Evolutionary conservation across 176 grass and related monocot genomes (phyloP).

Genomic region (Eleusine coracana): DNA sequence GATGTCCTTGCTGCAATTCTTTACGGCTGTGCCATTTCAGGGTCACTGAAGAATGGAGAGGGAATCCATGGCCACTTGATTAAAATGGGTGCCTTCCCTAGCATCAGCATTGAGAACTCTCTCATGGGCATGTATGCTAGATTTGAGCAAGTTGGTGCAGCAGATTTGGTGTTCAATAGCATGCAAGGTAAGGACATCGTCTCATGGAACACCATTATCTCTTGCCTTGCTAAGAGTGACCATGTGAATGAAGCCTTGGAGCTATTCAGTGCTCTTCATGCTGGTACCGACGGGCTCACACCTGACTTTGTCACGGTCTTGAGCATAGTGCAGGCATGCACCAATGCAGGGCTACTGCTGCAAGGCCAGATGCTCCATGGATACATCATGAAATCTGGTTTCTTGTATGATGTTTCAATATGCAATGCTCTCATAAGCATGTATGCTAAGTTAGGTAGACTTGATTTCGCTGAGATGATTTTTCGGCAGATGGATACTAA

Average conservation of each 20-base stretch:
- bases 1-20: slow-evolving; percentile 51
- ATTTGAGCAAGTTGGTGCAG: slow-evolving; percentile 39
- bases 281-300: neutral
- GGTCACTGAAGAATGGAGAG: slow-evolving; percentile 41
- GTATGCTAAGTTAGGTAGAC: slow-evolving; percentile 63
- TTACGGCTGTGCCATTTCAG: slow-evolving; percentile 51
- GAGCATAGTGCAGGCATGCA: slow-evolving; percentile 62
- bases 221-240: slow-evolving; percentile 57
- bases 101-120: slow-evolving; percentile 59
- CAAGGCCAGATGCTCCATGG: slow-evolving; percentile 64
- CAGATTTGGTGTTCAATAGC: slow-evolving; percentile 48
- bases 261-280: slow-evolving; percentile 48
- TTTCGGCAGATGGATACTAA: slow-evolving; percentile 55
- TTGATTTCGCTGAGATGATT: slow-evolving; percentile 54
- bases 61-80: slow-evolving; percentile 54
- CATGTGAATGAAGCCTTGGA: slow-evolving; percentile 55
- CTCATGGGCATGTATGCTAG: slow-evolving; percentile 68
- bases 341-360: slow-evolving; percentile 39
- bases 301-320: slow-evolving; percentile 61
- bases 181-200: slow-evolving; percentile 63
- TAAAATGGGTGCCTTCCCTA: slow-evolving; percentile 47
- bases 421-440: slow-evolving; percentile 70
- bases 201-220: slow-evolving; percentile 77
- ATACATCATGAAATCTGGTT: slow-evolving; percentile 52
- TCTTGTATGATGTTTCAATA: slow-evolving; percentile 44